These are phyloP conservation scores for Lepidopterella palustris DNA, from an alignment of 495 filamentous ascomycete species.

Conservation along the genomic window DNA sequence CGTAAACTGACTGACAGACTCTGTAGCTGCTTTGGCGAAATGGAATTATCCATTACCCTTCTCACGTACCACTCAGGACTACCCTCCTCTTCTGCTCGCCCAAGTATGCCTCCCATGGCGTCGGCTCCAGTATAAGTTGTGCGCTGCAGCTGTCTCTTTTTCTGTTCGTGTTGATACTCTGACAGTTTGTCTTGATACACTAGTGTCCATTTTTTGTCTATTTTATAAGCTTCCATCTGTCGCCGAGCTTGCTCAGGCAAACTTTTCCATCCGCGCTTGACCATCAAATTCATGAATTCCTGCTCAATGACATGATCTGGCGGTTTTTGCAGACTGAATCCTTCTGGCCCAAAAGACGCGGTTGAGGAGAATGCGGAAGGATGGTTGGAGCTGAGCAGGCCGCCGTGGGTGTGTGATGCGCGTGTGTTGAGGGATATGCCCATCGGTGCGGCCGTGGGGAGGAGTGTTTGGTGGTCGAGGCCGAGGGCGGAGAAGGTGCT, in stretches of 20 bases:
- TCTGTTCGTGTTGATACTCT: conserved; percentile 91
- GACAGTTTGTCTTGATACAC: conserved; percentile 91
- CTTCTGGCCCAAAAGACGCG: conserved; percentile 47
- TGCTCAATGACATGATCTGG: conserved; percentile 80
- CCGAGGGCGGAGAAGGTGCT: conserved; percentile 28
- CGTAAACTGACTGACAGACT: conserved; percentile 89
- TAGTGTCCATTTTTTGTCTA: conserved; percentile 94
- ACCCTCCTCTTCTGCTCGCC: conserved; percentile 82
- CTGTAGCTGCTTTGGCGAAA: conserved; percentile 82
- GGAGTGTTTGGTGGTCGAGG: conserved; percentile 24
- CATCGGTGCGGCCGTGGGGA: conserved; percentile 14
- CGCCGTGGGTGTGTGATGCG: conserved; percentile 24
- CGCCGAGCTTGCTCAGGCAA: conserved; percentile 90
- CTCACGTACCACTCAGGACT: conserved; percentile 98
- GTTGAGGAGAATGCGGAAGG: conserved; percentile 43
- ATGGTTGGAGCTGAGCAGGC: conserved; percentile 27
- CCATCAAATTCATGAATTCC: conserved; percentile 89
- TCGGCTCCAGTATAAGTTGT: conserved; percentile 53
- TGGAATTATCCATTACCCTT: conserved; percentile 91
- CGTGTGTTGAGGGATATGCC: conserved; percentile 6
- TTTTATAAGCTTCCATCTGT: conserved; percentile 91
- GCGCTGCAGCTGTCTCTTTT: conserved; percentile 65
- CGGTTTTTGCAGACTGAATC: conserved; percentile 63
- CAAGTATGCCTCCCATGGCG: conserved; percentile 58
- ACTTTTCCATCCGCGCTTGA: conserved; percentile 94